phyloP scores from a whole-genome alignment of 306 rosid genomes.

The Lupinus albus region DNA sequence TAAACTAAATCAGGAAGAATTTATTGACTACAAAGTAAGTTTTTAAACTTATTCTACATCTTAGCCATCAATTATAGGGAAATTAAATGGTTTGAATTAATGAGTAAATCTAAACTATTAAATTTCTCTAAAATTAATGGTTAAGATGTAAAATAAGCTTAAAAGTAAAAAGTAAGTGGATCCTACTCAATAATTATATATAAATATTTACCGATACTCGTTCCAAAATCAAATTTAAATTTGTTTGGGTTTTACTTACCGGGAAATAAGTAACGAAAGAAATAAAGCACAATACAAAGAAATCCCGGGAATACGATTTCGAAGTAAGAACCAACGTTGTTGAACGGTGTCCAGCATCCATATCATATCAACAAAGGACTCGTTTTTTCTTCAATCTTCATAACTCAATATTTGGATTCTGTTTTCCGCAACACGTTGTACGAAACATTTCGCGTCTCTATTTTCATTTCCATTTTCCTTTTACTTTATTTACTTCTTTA shows the following conservation, averaged over 20 bases:
- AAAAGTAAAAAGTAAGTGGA: too few relatives aligned
- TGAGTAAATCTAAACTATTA: too few relatives aligned
- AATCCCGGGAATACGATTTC: slow-evolving; percentile 51
- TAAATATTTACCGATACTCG: too few relatives aligned
- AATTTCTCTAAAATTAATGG: too few relatives aligned
- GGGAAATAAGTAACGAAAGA: slow-evolving; percentile 10
- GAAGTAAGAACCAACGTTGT: slow-evolving; percentile 45
- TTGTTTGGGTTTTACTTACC: too few relatives aligned
- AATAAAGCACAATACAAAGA: slow-evolving; percentile 19
- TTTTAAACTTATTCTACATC: too few relatives aligned
- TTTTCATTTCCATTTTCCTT: slow-evolving; percentile 30
- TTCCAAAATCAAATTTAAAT: neutral
- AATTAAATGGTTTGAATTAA: too few relatives aligned
- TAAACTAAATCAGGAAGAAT: too few relatives aligned
- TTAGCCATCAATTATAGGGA: too few relatives aligned
- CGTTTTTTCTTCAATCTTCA: slow-evolving; percentile 52
- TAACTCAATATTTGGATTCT: slow-evolving; percentile 28
- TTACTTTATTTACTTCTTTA: slow-evolving; percentile 16
- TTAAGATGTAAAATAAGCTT: too few relatives aligned
- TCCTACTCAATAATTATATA: too few relatives aligned
- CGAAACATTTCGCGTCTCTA: slow-evolving; percentile 39
- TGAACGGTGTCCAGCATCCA: slow-evolving; percentile 41
- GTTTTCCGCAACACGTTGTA: slow-evolving; percentile 47
- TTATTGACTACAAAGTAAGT: too few relatives aligned
- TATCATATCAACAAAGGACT: slow-evolving; percentile 45